Evolutionary conservation across 768 basidiomycete genomes (phyloP), one percentile per base, ranked within the genome.

Genomic region (Coprinopsis sp.): DNA sequence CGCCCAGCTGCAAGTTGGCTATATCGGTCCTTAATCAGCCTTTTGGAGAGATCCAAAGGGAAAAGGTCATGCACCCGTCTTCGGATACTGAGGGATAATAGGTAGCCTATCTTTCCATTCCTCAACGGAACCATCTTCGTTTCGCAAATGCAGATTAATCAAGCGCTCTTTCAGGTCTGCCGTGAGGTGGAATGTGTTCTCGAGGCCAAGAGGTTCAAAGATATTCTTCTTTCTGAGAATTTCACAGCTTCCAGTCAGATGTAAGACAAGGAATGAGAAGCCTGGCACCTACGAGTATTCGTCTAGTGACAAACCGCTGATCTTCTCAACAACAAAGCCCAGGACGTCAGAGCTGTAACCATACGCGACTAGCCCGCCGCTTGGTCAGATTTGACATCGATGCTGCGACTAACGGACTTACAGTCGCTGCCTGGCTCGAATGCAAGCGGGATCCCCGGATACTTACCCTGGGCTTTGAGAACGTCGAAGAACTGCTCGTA

Each of bases 351-450:
- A 54, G 30, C 59, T 62, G 48, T 40, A 61, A 6, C 66, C 64
- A 48, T 67, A 67, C 3, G 50, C 50, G 33, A 63, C 64, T 65
- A 23, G 2, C 14, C 14, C 4, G 13, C 11, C 5, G 30, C 2
- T 16, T 29, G 10, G 8, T 18, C 4, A 4, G 22, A 25, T 2
- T 14, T 36, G 25, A 5, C 3, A 21, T n/a, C 12, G 27, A 8
- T 13, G 23, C n/a, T 8, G 8, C n/a, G 30, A 29, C 29, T 31
- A 8, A n/a, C 30, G 10, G 21, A 46, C 55, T 41, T 21, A 58
- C 65, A 66, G 28, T 54, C 54, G 4, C 54, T 53, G 0, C 65
- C 65, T 11, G 65, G 65, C 33, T 65, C 62, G 46, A 60, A 62
- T 19, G 47, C 52, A 12, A 66, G 33, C 1, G 57, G 62, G 27